Evolutionary conservation across 2,329 filamentous ascomycete species (phyloP).

Genomic region (Aspergillus sojae): DNA sequence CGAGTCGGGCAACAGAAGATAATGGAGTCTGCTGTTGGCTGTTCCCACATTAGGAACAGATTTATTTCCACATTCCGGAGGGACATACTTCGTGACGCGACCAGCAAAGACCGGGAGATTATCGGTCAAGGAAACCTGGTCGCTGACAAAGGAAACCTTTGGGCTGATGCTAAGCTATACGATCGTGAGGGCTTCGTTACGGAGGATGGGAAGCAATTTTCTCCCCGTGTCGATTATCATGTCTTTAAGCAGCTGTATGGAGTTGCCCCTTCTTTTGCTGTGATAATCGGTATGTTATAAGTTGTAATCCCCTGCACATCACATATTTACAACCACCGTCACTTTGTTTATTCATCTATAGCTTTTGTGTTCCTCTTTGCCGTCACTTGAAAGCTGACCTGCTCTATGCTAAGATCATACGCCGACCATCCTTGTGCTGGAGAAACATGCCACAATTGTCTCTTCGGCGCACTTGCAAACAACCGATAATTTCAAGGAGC

Average conservation of each 20-base stretch:
- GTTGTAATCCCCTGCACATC: not conserved
- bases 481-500: not conserved
- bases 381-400: not conserved
- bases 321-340: too few relatives aligned
- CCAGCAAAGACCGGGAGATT: not conserved
- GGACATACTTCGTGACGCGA: not conserved
- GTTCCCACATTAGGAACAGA: not conserved
- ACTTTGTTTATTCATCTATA: not conserved
- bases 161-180: not conserved
- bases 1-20: not conserved
- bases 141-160: not conserved
- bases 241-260: not conserved
- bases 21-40: not conserved
- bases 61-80: not conserved
- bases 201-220: not conserved
- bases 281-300: not conserved
- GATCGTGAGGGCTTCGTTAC: not conserved
- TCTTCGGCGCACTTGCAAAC: not conserved
- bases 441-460: not conserved
- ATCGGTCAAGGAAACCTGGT: not conserved
- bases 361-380: too few relatives aligned
- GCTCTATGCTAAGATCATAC: not conserved
- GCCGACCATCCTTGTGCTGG: not conserved
- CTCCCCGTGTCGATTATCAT: not conserved
- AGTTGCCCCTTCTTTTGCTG: not conserved